phyloP scores from a whole-genome alignment of 2,329 filamentous ascomycete species.

The Emmonsiellopsis sp. region DNA sequence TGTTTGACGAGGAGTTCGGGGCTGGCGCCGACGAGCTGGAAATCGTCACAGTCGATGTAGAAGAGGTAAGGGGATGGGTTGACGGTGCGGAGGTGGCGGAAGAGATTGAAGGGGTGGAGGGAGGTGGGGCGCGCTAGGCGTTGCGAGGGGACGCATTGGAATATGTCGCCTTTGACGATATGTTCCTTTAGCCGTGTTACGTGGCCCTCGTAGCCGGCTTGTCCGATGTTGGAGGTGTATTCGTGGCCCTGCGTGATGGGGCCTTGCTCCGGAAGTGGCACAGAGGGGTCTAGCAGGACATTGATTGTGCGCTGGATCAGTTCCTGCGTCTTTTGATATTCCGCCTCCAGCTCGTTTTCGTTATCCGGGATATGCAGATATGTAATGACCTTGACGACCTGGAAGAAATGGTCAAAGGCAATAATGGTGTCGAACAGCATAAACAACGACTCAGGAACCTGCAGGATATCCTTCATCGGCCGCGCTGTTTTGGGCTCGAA shows the following conservation, averaged over 20 bases:
- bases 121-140: conserved; percentile 81
- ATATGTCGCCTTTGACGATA: conserved; percentile 87
- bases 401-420: conserved; percentile 90
- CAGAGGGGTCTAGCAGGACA: conserved; percentile 63
- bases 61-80: conserved; percentile 98
- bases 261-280: conserved; percentile 66
- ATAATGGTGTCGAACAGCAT: conserved; percentile 96
- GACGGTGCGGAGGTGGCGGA: conserved; percentile 89
- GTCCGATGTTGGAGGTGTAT: conserved; percentile 88
- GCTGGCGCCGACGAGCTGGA: conserved; percentile 91
- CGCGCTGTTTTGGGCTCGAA: conserved; percentile 96
- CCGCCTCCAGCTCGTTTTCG: conserved; percentile 50
- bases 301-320: conserved; percentile 60
- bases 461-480: conserved; percentile 76
- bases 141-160: conserved; percentile 94
- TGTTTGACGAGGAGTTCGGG: conserved; percentile 92
- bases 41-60: conserved; percentile 83
- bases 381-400: conserved; percentile 85
- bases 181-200: conserved; percentile 81
- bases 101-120: conserved; percentile 96
- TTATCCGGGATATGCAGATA: conserved; percentile 65
- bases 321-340: conserved; percentile 59
- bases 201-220: conserved; percentile 79
- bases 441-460: conserved; percentile 88
- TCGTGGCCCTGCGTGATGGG: conserved; percentile 65